Percentiles rank a stretch among this genome's conserved stretches.
These are phyloP conservation scores for Mallotus japonicus DNA, from an alignment of 441 rosid species.

Conservation along the genomic window DNA sequence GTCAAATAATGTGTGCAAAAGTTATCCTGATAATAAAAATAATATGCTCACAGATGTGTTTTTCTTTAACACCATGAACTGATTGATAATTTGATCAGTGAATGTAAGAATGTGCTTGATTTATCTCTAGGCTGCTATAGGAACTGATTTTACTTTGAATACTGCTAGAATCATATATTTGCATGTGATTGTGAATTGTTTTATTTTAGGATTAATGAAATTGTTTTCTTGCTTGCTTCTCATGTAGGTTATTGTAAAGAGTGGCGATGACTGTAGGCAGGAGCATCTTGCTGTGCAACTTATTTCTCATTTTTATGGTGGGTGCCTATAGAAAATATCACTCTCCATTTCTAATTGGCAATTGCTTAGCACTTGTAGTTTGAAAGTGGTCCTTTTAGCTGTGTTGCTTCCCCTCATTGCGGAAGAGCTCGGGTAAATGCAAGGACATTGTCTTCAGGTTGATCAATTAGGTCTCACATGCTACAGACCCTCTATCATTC, in stretches of 20 bases:
- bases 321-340: slow-evolving; percentile 20
- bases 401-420: slow-evolving; percentile 6
- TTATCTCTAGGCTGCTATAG: slow-evolving; percentile 4
- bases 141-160: neutral
- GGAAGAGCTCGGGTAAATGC: neutral
- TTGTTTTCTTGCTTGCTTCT: slow-evolving; percentile 22
- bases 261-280: slow-evolving; percentile 98
- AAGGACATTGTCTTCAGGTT: neutral
- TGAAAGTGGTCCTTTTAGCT: neutral
- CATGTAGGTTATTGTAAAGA: slow-evolving; percentile 79
- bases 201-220: slow-evolving; percentile 17
- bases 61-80: neutral
- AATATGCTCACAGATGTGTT: neutral
- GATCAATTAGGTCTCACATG: neutral
- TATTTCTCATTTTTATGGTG: slow-evolving; percentile 93
- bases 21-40: slow-evolving; percentile 1
- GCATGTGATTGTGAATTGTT: slow-evolving; percentile 9
- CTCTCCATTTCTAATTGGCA: neutral
- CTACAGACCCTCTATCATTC: neutral
- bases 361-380: neutral
- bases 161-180: slow-evolving; percentile 9
- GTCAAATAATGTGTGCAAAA: neutral
- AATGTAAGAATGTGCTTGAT: slow-evolving; percentile 16
- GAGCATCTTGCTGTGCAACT: slow-evolving; percentile 99
- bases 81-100: neutral